These are phyloP conservation scores for Xerocomellus amylosporus DNA, from an alignment of 768 basidiomycete species.

Conservation along the genomic window DNA sequence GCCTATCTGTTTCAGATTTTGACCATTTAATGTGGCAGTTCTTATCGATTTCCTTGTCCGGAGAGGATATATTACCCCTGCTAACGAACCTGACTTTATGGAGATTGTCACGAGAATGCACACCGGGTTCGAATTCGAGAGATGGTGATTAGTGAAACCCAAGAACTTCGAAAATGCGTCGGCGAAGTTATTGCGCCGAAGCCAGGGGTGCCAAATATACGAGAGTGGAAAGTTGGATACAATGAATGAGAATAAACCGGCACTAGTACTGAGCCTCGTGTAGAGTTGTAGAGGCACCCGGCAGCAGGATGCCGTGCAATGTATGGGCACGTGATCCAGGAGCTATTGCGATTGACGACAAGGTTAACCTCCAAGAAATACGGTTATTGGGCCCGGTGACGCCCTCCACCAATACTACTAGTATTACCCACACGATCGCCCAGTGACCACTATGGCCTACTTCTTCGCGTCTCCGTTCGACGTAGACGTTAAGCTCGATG, in stretches of 20 bases:
- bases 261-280: too few species aligned
- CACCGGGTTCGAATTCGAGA: constrained; percentile 61
- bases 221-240: background rate
- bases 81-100: constrained; percentile 80
- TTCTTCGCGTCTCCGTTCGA: constrained; percentile 93
- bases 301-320: too few species aligned
- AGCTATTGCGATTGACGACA: background rate
- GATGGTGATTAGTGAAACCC: constrained; percentile 35
- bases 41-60: constrained; percentile 88
- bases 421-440: background rate
- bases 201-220: background rate
- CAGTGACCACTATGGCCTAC: constrained; percentile 52
- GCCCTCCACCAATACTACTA: background rate
- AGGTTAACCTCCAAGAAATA: background rate
- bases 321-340: constrained; percentile 10
- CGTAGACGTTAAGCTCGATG: constrained; percentile 83
- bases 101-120: constrained; percentile 77
- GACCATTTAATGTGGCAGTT: constrained; percentile 43
- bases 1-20: background rate
- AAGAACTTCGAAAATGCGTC: background rate
- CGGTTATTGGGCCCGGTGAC: background rate
- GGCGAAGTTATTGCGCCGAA: background rate
- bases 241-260: background rate
- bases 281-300: too few species aligned
- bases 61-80: constrained; percentile 80